phyloP scores from a whole-genome alignment of 192 early-diverging fungal genomes.

The Coemansia sp. region DNA sequence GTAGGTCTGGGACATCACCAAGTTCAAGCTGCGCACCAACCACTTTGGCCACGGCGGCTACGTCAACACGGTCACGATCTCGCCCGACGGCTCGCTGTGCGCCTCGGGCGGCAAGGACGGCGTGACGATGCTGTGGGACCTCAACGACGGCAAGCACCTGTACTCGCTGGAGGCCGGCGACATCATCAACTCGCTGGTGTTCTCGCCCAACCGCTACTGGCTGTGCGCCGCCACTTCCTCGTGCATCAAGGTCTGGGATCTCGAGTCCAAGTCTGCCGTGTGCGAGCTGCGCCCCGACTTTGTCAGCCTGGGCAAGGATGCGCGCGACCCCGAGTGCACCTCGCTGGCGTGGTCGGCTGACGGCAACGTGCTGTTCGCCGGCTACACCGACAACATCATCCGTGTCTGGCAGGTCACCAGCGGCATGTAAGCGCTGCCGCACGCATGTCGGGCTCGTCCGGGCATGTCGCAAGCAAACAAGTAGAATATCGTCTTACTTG shows the following conservation, averaged over 20 bases:
- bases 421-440: constrained; percentile 30
- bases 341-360: constrained; percentile 98
- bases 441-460: neutral
- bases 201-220: constrained; percentile 99
- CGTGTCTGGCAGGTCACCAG: constrained; percentile 79
- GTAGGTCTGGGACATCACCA: constrained; percentile 97
- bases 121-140: constrained; percentile 98
- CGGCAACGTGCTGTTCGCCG: constrained; percentile 95
- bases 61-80: constrained; percentile 98
- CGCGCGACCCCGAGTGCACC: constrained; percentile 79
- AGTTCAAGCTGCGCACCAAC: constrained; percentile 99
- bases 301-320: constrained; percentile 68
- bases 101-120: constrained; percentile 99
- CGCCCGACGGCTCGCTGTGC: constrained; percentile 99
- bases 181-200: constrained; percentile 94
- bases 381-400: constrained; percentile 91
- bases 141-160: constrained; percentile 99
- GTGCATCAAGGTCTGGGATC: constrained; percentile 99
- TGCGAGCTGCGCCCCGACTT: constrained; percentile 85
- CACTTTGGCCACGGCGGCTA: constrained; percentile 98
- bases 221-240: constrained; percentile 94
- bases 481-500: constrained; percentile 54
- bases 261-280: constrained; percentile 96
- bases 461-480: constrained; percentile 28
- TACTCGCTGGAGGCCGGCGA: constrained; percentile 97